Evolutionary conservation across 495 filamentous ascomycete species (phyloP), one percentile per base, ranked within the genome.

Genomic region (Hapsidospora chrysogenum): DNA sequence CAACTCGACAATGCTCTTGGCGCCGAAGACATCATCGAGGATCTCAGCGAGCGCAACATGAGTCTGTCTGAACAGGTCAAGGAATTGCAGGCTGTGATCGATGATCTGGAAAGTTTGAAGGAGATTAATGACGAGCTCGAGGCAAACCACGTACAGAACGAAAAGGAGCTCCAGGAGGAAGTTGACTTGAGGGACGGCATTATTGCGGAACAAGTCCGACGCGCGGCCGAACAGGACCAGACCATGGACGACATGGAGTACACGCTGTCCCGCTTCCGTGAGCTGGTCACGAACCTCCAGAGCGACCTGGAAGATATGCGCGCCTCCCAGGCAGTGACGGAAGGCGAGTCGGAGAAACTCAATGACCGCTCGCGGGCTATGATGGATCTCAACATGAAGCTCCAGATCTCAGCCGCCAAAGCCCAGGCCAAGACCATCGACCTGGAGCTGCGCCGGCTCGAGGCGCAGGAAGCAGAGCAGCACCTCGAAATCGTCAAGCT

Each of bases 121-220:
- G 89, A 96, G 42, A 72, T 96, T 32, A 85, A 79, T 43, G 87
- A 96, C 42, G 92, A 96, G 51, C 68, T 96, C 8, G 87, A 95
- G 49, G 73, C 82, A 46, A 93, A 92, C 44, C 85, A 94, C 52
- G 68, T 85, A 10, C 85, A 94, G 47, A 80, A 82, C 9, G 83
- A 87, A 45, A 92, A 85, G 48, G 85, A 96, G 51, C 72, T 97
- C 54, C 85, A 92, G 52, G 84, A 89, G 38, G 87, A 94, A 42
- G 70, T 95, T 17, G 84, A 94, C 42, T 75, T 80, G 47, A 75
- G 76, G 38, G 84, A 94, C 36, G 56, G 59, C 33, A 52, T 92
- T 17, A 78, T 92, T 43, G 66, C 63, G 11, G 89, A 96, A 42
- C 81, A 89, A 45, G 56, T 59, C 5, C 72, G 73, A 33, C 74